Conservation (phyloP, 2,329 filamentous ascomycete species). For the Hymenoscyphus salicellus region DNA sequence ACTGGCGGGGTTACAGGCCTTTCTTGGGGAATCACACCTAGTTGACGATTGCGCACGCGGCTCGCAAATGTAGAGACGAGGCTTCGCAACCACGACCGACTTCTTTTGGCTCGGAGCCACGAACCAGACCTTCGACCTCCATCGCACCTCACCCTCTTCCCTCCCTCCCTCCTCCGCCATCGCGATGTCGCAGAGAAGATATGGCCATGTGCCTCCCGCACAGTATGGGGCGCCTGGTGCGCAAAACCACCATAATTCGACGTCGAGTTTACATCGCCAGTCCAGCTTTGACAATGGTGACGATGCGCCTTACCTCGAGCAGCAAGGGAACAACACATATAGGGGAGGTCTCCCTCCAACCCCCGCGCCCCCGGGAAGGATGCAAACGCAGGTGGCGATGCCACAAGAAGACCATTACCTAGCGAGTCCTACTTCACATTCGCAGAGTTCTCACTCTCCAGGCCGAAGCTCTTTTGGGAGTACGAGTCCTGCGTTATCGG, state of each 20-base stretch:
- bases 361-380: conserved; percentile 25
- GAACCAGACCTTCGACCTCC: background rate
- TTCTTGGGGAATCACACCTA: background rate
- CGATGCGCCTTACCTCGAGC: conserved; percentile 56
- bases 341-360: conserved; percentile 31
- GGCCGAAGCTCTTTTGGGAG: conserved; percentile 28
- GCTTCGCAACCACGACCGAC: conserved; percentile 1
- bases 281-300: conserved; percentile 76
- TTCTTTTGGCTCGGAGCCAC: background rate
- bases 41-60: background rate
- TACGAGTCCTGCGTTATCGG: conserved; percentile 38
- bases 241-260: conserved; percentile 38
- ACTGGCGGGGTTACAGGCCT: background rate
- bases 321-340: conserved; percentile 32
- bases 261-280: conserved; percentile 45
- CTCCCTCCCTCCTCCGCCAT: background rate
- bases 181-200: conserved; percentile 50
- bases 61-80: conserved; percentile 3
- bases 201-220: conserved; percentile 64
- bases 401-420: conserved; percentile 63
- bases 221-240: conserved; percentile 51
- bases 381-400: conserved; percentile 23
- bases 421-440: conserved; percentile 21
- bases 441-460: conserved; percentile 30
- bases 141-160: background rate